Percentiles rank a stretch among this genome's conserved stretches.
phyloP scores from a whole-genome alignment of 1,284 basidiomycete species.

The Vanrija pseudolonga region DNA sequence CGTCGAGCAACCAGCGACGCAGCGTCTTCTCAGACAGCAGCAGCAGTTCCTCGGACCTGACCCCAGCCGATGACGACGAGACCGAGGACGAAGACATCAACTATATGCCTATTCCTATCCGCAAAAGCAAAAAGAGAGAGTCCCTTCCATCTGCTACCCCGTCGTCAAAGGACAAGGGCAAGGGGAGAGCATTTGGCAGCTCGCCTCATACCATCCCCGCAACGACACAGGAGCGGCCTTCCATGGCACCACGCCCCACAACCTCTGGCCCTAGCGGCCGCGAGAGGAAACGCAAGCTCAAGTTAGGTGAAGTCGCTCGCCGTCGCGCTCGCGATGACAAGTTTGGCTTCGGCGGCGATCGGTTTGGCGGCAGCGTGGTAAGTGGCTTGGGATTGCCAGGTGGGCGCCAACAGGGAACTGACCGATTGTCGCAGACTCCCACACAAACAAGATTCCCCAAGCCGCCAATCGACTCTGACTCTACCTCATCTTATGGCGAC shows the following conservation, averaged over 20 bases:
- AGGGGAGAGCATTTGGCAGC: conserved; percentile 4
- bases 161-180: conserved; percentile 3
- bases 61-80: conserved; percentile 19
- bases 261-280: conserved; percentile 28
- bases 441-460: conserved; percentile 17
- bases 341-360: conserved; percentile 30
- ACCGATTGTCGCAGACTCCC: background rate
- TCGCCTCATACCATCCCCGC: conserved; percentile 5
- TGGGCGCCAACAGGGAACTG: background rate
- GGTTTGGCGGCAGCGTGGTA: conserved; percentile 15
- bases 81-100: conserved; percentile 11
- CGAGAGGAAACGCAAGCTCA: conserved; percentile 36
- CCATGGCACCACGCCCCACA: conserved; percentile 13
- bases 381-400: no score
- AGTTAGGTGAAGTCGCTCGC: conserved; percentile 36
- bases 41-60: conserved; percentile 19
- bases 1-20: conserved; percentile 6
- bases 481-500: conserved; percentile 40
- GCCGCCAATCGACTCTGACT: conserved; percentile 25
- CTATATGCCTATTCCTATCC: conserved; percentile 3
- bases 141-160: conserved; percentile 1
- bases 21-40: conserved; percentile 14
- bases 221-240: background rate
- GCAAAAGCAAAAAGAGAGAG: conserved; percentile 14
- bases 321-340: conserved; percentile 42